Evolutionary conservation across 2,329 filamentous ascomycete species (phyloP).

Genomic region (Didymella arachidicola): DNA sequence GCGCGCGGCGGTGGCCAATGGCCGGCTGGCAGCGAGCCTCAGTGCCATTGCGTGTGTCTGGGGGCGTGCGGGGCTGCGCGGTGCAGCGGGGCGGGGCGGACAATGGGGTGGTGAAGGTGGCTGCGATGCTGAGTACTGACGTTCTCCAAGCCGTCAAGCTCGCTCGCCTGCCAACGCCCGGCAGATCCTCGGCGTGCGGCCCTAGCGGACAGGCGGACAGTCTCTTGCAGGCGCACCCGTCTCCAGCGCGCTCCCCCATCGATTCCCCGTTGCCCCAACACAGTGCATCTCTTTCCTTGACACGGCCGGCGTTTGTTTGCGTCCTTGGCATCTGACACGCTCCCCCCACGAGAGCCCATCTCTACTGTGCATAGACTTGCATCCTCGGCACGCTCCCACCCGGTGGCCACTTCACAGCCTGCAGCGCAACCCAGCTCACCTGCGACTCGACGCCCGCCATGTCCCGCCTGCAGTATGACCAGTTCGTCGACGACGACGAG

Average conservation of each 20-base stretch:
- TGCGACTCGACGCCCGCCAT: slow-evolving; percentile 42
- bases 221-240: slow-evolving; percentile 14
- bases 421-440: slow-evolving; percentile 17
- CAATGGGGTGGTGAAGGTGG: slow-evolving; percentile 20
- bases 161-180: not conserved
- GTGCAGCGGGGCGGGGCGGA: slow-evolving; percentile 29
- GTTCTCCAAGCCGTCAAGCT: slow-evolving; percentile 7
- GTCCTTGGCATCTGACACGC: slow-evolving; percentile 14
- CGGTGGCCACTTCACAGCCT: slow-evolving; percentile 39
- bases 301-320: slow-evolving; percentile 46
- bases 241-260: slow-evolving; percentile 23
- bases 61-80: slow-evolving; percentile 32
- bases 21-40: slow-evolving; percentile 50
- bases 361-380: not conserved
- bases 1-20: slow-evolving; percentile 49
- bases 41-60: slow-evolving; percentile 50
- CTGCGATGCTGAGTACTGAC: slow-evolving; percentile 9
- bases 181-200: slow-evolving; percentile 4
- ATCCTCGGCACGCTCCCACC: slow-evolving; percentile 12
- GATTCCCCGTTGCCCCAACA: slow-evolving; percentile 22
- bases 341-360: slow-evolving; percentile 7
- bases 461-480: slow-evolving; percentile 60
- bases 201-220: slow-evolving; percentile 17
- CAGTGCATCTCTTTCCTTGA: slow-evolving; percentile 37
- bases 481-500: slow-evolving; percentile 63